These are phyloP conservation scores for Turnera subulata DNA, from an alignment of 345 rosid species.

Conservation along the genomic window DNA sequence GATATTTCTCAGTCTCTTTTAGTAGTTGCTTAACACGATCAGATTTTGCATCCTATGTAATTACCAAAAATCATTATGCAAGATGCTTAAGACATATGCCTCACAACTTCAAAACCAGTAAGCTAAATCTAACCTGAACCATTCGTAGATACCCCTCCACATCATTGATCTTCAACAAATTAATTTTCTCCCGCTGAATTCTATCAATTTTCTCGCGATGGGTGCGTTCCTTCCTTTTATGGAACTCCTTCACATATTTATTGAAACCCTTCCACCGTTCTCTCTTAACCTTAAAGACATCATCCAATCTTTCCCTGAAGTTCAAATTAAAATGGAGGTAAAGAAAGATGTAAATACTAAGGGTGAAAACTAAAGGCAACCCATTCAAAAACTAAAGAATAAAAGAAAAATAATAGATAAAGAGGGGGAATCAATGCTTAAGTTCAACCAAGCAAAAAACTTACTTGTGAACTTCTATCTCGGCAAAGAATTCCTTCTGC, in stretches of 20 bases:
- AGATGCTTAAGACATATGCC: slow-evolving; percentile 9
- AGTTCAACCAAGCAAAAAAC: slow-evolving; percentile 10
- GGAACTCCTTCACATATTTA: slow-evolving; percentile 84
- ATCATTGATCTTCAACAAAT: slow-evolving; percentile 85
- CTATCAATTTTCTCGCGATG: slow-evolving; percentile 95
- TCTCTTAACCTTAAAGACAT: slow-evolving; percentile 66
- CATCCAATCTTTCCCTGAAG: slow-evolving; percentile 83
- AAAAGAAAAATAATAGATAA: slow-evolving; percentile 7
- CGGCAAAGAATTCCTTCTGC: slow-evolving; percentile 92
- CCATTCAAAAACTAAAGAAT: neutral
- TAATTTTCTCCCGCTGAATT: slow-evolving; percentile 93
- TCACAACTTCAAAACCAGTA: slow-evolving; percentile 9
- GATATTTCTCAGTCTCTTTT: slow-evolving; percentile 91
- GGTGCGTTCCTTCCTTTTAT: slow-evolving; percentile 81
- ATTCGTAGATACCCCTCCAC: slow-evolving; percentile 95
- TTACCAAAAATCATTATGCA: slow-evolving; percentile 7
- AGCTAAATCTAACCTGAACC: slow-evolving; percentile 64
- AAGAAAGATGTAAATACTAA: slow-evolving; percentile 4
- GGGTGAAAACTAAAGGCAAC: neutral
- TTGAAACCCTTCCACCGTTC: slow-evolving; percentile 91
- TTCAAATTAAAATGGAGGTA: slow-evolving; percentile 24
- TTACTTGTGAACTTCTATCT: slow-evolving; percentile 89
- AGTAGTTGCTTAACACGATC: slow-evolving; percentile 87
- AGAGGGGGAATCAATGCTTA: neutral
- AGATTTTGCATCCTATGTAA: slow-evolving; percentile 76